Conservation (phyloP, 2,329 filamentous ascomycete genomes). For the Leptoxyphium fumago region DNA sequence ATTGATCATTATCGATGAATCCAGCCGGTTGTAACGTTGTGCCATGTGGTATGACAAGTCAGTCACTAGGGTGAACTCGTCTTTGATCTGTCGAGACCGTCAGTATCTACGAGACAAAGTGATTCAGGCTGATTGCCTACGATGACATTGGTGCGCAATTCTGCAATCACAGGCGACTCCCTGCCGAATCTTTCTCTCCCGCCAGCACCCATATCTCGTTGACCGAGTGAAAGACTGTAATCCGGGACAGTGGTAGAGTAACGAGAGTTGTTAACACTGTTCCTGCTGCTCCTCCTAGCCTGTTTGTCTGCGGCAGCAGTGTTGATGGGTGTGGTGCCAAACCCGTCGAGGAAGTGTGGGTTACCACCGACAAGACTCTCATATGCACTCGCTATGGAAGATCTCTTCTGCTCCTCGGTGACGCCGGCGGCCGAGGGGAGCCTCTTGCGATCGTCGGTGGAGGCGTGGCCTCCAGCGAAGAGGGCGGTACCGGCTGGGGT, state of each 20-base stretch:
- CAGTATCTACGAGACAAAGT: constrained; percentile 7
- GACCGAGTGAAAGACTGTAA: background rate
- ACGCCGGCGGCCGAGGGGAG: too few relatives aligned
- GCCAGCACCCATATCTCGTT: background rate
- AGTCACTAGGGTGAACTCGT: constrained; percentile 60
- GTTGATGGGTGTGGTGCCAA: too few relatives aligned
- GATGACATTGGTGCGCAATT: constrained; percentile 37
- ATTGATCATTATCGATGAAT: constrained; percentile 58
- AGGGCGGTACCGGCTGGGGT: too few relatives aligned
- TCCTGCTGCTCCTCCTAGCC: background rate
- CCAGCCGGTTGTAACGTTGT: constrained; percentile 57
- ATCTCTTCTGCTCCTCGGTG: background rate
- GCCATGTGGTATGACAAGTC: constrained; percentile 61
- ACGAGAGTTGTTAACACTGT: background rate
- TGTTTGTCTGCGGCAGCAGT: background rate
- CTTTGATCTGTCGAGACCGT: constrained; percentile 42
- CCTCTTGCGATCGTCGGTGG: too few relatives aligned
- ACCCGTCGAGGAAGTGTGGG: background rate
- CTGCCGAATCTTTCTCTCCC: constrained; percentile 27
- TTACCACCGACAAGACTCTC: background rate
- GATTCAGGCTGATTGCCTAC: constrained; percentile 19
- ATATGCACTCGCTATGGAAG: background rate
- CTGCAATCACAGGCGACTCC: constrained; percentile 32
- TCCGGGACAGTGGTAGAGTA: background rate
- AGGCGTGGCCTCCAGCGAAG: too few relatives aligned